Percentiles rank a stretch among this genome's conserved stretches.
Conservation (phyloP, 805 yeast species). For the Candida suzukii region DNA sequence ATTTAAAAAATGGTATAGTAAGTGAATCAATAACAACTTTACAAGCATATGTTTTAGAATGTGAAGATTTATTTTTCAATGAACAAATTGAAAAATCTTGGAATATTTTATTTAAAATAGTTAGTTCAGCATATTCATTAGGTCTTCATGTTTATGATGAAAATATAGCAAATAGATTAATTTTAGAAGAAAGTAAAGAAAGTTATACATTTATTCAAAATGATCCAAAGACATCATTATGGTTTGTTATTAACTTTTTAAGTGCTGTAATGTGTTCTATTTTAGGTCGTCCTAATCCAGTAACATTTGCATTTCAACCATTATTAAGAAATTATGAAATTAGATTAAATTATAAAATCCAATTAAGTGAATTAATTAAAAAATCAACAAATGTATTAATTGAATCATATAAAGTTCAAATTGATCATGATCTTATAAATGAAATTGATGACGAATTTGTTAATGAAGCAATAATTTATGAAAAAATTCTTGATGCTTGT, state of each 20-base stretch:
- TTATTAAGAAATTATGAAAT: slow-evolving; percentile 25
- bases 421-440: slow-evolving; percentile 32
- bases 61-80: slow-evolving; percentile 42
- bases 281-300: slow-evolving; percentile 49
- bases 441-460: slow-evolving; percentile 34
- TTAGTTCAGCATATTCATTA: slow-evolving; percentile 42
- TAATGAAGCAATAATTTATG: slow-evolving; percentile 31
- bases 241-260: slow-evolving; percentile 43
- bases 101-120: slow-evolving; percentile 42
- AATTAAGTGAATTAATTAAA: slow-evolving; percentile 42
- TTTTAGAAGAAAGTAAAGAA: slow-evolving; percentile 22
- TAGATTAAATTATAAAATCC: slow-evolving; percentile 34
- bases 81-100: slow-evolving; percentile 45
- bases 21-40: slow-evolving; percentile 42
- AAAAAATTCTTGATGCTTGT: slow-evolving; percentile 25
- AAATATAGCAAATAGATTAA: slow-evolving; percentile 22
- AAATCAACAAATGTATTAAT: slow-evolving; percentile 42
- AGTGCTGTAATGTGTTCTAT: slow-evolving; percentile 44
- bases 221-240: slow-evolving; percentile 36
- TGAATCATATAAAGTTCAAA: slow-evolving; percentile 42
- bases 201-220: slow-evolving; percentile 19
- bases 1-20: slow-evolving; percentile 38
- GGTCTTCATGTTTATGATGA: slow-evolving; percentile 41
- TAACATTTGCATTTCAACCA: slow-evolving; percentile 32
- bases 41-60: slow-evolving; percentile 41